A percentile compares a stretch with the other conserved stretches of the same genome.
These are phyloP conservation scores for Pseudomicrostroma phylloplanum DNA, from an alignment of 1,284 basidiomycete genomes.

Conservation along the genomic window DNA sequence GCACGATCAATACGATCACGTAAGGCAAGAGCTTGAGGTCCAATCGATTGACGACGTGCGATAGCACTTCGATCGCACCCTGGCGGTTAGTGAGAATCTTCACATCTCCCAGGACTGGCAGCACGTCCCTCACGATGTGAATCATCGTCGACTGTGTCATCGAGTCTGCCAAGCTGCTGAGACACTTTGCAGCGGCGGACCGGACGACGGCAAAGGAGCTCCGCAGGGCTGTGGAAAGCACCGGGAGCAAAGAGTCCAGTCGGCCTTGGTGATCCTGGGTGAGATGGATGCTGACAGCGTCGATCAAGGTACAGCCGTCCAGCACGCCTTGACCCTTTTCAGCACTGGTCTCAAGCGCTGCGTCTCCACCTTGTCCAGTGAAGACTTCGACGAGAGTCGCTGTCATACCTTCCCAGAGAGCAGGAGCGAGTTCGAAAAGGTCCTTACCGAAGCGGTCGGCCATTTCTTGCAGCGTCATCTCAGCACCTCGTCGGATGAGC, in stretches of 20 bases:
- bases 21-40: constrained; percentile 94
- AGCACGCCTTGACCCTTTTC: constrained; percentile 76
- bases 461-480: constrained; percentile 72
- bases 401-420: constrained; percentile 88
- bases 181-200: constrained; percentile 75
- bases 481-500: constrained; percentile 69
- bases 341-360: constrained; percentile 21
- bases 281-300: constrained; percentile 71
- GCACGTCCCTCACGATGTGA: constrained; percentile 73
- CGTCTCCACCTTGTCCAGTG: constrained; percentile 54
- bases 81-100: constrained; percentile 72
- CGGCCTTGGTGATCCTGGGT: constrained; percentile 66
- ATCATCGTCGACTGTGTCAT: constrained; percentile 81
- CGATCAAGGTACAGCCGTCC: constrained; percentile 83
- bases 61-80: constrained; percentile 75
- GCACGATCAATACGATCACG: constrained; percentile 93
- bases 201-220: constrained; percentile 83
- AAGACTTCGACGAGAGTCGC: constrained; percentile 69
- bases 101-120: constrained; percentile 81
- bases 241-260: constrained; percentile 68
- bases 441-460: constrained; percentile 69
- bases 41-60: constrained; percentile 81
- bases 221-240: constrained; percentile 68
- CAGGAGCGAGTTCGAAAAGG: constrained; percentile 72
- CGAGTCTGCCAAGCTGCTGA: constrained; percentile 78